Conservation (phyloP, 2,329 filamentous ascomycete species). For the Bipolaris victoriae region DNA sequence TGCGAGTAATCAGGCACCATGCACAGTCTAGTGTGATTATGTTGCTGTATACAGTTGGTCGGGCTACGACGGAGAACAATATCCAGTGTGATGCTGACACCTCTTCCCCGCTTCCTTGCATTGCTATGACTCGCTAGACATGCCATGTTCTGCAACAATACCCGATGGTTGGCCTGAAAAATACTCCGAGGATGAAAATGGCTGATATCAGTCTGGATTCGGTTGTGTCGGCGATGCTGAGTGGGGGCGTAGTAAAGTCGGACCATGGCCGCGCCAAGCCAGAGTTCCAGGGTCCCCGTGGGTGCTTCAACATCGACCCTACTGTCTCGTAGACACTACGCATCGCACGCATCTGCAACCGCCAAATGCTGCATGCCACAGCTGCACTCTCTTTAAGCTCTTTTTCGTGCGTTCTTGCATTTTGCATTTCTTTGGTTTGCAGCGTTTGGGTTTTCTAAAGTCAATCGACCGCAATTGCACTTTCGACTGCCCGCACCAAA, state of each 20-base stretch:
- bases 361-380: slow-evolving; percentile 8
- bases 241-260: background rate
- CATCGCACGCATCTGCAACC: slow-evolving; percentile 4
- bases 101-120: slow-evolving; percentile 26
- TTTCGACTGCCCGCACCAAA: slow-evolving; percentile 5
- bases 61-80: slow-evolving; percentile 34
- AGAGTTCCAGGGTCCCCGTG: background rate
- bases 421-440: slow-evolving; percentile 16
- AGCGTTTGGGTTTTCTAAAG: slow-evolving; percentile 8
- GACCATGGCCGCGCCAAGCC: slow-evolving; percentile 11
- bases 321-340: slow-evolving; percentile 10
- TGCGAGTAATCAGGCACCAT: background rate
- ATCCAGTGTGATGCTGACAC: slow-evolving; percentile 28
- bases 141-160: background rate
- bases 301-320: background rate
- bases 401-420: slow-evolving; percentile 3
- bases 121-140: slow-evolving; percentile 33
- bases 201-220: background rate
- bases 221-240: background rate
- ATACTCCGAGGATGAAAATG: background rate
- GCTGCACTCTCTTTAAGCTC: slow-evolving; percentile 6
- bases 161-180: background rate
- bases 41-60: background rate
- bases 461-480: slow-evolving; percentile 15
- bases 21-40: slow-evolving; percentile 6